Evolutionary conservation across 2,329 filamentous ascomycete species (phyloP).

Genomic region (Dothideomycetes sp.): DNA sequence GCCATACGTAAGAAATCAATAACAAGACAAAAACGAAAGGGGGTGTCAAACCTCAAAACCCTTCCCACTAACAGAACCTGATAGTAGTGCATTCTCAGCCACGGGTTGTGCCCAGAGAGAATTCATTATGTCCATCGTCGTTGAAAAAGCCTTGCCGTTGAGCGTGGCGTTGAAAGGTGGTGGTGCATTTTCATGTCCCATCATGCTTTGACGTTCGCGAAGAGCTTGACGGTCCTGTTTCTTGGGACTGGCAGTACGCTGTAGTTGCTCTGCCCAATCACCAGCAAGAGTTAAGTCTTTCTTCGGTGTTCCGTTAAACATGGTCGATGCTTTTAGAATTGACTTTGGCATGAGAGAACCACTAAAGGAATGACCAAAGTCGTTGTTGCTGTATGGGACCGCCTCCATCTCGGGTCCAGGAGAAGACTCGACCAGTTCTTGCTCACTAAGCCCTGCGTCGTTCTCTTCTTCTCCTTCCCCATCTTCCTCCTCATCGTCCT

Average conservation of each 20-base stretch:
- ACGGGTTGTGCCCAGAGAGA: constrained; percentile 73
- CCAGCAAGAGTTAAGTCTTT: constrained; percentile 52
- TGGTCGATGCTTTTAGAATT: constrained; percentile 37
- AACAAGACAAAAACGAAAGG: constrained; percentile 19
- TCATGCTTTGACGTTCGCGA: constrained; percentile 53
- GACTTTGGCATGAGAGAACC: constrained; percentile 36
- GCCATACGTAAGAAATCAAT: neutral
- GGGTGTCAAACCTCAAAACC: constrained; percentile 83
- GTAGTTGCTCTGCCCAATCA: constrained; percentile 89
- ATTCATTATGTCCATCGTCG: constrained; percentile 93
- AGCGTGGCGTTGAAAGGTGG: constrained; percentile 10
- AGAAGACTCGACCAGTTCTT: constrained; percentile 72
- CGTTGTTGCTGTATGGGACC: constrained; percentile 27
- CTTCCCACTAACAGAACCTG: constrained; percentile 45
- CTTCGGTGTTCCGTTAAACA: constrained; percentile 44
- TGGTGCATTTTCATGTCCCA: constrained; percentile 35
- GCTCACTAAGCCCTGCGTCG: constrained; percentile 52
- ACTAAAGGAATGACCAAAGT: constrained; percentile 9
- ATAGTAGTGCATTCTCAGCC: constrained; percentile 40
- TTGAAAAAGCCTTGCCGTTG: constrained; percentile 57
- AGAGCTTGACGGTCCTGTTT: constrained; percentile 79
- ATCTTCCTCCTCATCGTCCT: constrained; percentile 55
- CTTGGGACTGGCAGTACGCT: constrained; percentile 85
- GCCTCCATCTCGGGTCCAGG: constrained; percentile 59
- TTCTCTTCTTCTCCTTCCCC: constrained; percentile 52